Conservation (phyloP, 2,329 filamentous ascomycete genomes). For the Coleophoma cylindrospora region DNA sequence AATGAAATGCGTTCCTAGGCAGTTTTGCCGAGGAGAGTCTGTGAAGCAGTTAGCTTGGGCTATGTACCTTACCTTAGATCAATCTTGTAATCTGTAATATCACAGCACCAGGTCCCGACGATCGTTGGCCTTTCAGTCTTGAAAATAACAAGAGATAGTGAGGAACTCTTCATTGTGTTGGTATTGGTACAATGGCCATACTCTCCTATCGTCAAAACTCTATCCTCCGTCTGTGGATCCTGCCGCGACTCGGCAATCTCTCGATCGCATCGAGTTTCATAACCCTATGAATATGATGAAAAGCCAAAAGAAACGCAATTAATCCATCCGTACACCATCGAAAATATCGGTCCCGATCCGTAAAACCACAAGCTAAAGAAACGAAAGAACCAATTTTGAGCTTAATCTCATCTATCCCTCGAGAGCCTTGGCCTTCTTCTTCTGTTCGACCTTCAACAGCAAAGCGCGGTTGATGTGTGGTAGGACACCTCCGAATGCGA, state of each 20-base stretch:
- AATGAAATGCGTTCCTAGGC: conserved; percentile 1
- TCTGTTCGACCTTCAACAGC: conserved; percentile 92
- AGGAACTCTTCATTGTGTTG: too few species aligned
- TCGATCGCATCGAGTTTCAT: neutral
- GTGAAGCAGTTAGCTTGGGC: neutral
- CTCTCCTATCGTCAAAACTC: too few species aligned
- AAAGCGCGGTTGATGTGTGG: conserved; percentile 98
- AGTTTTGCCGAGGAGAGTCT: neutral
- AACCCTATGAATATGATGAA: neutral
- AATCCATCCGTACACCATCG: conserved; percentile 3
- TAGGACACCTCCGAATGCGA: conserved; percentile 96
- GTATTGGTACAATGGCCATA: too few species aligned
- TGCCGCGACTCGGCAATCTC: too few species aligned
- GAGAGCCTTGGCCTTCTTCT: conserved; percentile 73
- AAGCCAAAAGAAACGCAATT: neutral
- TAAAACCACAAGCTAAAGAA: neutral
- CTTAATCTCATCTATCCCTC: conserved; percentile 27
- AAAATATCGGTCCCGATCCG: conserved; percentile 1
- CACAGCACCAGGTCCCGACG: too few species aligned
- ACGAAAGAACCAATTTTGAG: neutral
- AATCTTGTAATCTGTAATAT: too few species aligned
- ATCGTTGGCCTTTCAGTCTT: too few species aligned
- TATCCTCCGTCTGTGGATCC: too few species aligned
- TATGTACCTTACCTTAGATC: too few species aligned
- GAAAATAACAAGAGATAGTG: too few species aligned